These are phyloP conservation scores for Triticum dicoccoides DNA, from an alignment of 176 grass and related monocot genomes.

Conservation along the genomic window DNA sequence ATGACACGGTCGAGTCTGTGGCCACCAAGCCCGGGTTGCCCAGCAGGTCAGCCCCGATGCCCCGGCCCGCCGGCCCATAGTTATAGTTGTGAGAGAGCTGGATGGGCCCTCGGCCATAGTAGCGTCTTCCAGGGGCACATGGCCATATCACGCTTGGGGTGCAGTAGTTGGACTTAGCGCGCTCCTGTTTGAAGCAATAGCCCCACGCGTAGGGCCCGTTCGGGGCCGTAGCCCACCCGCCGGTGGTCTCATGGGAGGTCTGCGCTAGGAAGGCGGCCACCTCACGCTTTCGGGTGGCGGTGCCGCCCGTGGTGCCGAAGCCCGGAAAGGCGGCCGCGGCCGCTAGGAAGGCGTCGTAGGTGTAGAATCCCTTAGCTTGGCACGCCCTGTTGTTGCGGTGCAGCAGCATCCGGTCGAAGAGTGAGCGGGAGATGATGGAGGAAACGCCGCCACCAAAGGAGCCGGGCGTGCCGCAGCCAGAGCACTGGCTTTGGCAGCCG, in stretches of 20 bases:
- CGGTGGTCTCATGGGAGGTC: constrained; percentile 59
- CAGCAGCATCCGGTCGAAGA: not conserved
- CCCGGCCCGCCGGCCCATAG: constrained; percentile 25
- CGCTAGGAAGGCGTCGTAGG: constrained; percentile 45
- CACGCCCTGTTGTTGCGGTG: not conserved
- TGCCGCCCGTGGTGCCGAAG: constrained; percentile 17
- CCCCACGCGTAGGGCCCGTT: constrained; percentile 36
- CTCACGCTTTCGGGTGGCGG: constrained; percentile 14
- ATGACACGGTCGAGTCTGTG: not conserved
- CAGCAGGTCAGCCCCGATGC: constrained; percentile 22
- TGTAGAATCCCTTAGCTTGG: constrained; percentile 37
- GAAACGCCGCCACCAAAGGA: not conserved
- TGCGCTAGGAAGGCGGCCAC: constrained; percentile 50
- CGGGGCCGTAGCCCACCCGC: not conserved
- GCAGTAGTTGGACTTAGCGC: constrained; percentile 25
- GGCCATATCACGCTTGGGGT: constrained; percentile 16
- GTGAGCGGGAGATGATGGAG: not conserved
- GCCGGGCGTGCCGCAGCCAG: no score
- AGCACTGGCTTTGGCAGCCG: no score
- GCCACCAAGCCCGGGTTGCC: constrained; percentile 39
- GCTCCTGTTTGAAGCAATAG: constrained; percentile 36
- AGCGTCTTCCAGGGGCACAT: constrained; percentile 20
- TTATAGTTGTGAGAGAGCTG: constrained; percentile 59
- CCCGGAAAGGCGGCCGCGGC: constrained; percentile 21
- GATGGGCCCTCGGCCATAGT: constrained; percentile 55